Conservation (phyloP, 1,139 yeast genomes). For the Yamadazyma dushanensis region DNA sequence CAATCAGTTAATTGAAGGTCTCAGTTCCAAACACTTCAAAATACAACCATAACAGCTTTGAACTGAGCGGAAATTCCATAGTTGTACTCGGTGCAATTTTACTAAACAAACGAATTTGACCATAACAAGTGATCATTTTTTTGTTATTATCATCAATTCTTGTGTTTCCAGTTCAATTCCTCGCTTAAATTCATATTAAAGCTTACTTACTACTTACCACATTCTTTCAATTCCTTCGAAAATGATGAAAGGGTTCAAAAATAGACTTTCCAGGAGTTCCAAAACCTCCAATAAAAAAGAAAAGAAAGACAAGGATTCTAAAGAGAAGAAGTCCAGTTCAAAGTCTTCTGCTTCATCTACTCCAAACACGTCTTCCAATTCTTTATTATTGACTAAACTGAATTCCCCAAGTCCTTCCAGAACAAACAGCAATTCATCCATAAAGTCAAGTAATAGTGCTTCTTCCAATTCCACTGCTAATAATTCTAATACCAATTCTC, state of each 20-base stretch:
- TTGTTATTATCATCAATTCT: neutral
- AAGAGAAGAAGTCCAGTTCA: slow-evolving; percentile 15
- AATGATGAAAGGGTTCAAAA: slow-evolving; percentile 55
- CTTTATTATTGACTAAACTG: slow-evolving; percentile 19
- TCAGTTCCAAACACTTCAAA: neutral
- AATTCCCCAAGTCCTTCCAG: slow-evolving; percentile 34
- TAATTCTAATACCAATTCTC: slow-evolving; percentile 8
- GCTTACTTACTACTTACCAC: neutral
- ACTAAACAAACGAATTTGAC: too few relatives aligned
- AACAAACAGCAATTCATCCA: slow-evolving; percentile 31
- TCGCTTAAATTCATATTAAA: neutral
- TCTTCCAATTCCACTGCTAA: slow-evolving; percentile 15
- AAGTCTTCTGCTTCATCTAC: slow-evolving; percentile 21
- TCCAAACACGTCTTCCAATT: slow-evolving; percentile 7
- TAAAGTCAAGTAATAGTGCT: slow-evolving; percentile 22
- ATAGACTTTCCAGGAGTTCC: slow-evolving; percentile 45
- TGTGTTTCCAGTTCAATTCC: neutral
- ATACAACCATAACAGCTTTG: too few relatives aligned
- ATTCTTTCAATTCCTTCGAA: slow-evolving; percentile 14
- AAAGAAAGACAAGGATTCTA: slow-evolving; percentile 25
- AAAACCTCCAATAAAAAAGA: slow-evolving; percentile 39
- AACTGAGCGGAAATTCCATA: too few relatives aligned
- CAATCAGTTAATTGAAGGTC: neutral
- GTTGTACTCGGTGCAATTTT: too few relatives aligned
- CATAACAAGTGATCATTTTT: neutral